Percentiles rank a stretch among this genome's conserved stretches.
Conservation (phyloP, 345 rosid genomes). For the Linum tenue region DNA sequence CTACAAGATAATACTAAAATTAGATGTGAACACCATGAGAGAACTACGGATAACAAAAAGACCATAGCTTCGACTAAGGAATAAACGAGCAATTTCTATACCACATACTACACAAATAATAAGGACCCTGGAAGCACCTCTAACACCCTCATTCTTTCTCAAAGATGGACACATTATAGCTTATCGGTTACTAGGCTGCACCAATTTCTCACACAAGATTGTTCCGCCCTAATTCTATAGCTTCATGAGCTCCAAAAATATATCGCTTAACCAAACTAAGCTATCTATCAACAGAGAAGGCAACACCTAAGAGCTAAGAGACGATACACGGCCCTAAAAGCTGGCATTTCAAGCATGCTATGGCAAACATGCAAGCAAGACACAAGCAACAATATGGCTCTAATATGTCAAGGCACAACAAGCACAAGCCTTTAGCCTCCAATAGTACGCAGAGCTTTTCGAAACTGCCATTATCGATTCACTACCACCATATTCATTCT, state of each 20-base stretch:
- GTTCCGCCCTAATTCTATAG: background rate
- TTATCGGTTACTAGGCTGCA: too few species aligned
- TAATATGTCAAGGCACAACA: background rate
- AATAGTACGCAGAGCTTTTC: too few species aligned
- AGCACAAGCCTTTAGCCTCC: background rate
- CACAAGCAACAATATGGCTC: background rate
- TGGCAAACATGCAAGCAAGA: background rate
- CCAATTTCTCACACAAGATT: too few species aligned
- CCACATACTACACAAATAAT: too few species aligned
- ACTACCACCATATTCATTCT: too few species aligned
- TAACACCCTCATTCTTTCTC: too few species aligned
- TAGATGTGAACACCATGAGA: background rate
- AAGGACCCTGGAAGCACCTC: too few species aligned
- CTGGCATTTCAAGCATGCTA: background rate
- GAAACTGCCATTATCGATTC: too few species aligned
- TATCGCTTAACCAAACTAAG: background rate
- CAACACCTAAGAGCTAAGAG: background rate
- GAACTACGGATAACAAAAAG: background rate
- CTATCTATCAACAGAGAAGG: background rate
- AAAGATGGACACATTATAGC: too few species aligned
- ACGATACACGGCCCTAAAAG: too few species aligned
- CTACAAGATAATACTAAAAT: conserved; percentile 21
- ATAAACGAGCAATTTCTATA: too few species aligned
- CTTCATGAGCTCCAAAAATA: background rate
- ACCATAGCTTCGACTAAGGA: too few species aligned